phyloP scores from a whole-genome alignment of 371 early-diverging fungal species.

The Actinomucor elegans region DNA sequence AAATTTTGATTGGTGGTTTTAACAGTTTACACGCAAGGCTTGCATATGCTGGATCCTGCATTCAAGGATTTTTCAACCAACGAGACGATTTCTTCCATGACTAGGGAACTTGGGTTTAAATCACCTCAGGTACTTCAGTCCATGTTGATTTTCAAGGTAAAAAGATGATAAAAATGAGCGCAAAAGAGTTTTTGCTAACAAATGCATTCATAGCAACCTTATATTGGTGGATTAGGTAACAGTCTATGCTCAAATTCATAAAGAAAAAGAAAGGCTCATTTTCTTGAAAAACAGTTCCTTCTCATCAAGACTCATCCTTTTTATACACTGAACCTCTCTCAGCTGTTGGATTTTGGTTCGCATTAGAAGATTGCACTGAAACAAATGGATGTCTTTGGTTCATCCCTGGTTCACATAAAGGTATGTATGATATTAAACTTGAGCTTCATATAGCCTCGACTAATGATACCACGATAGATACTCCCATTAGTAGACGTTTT shows the following conservation, averaged over 20 bases:
- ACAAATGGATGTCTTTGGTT: constrained; percentile 89
- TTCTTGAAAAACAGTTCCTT: constrained; percentile 50
- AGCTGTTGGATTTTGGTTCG: constrained; percentile 92
- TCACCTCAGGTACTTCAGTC: constrained; percentile 84
- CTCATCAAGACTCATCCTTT: constrained; percentile 90
- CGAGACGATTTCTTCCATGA: constrained; percentile 53
- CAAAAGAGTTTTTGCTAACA: background rate
- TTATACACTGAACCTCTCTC: constrained; percentile 85
- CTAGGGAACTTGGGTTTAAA: constrained; percentile 62
- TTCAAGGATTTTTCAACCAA: constrained; percentile 68
- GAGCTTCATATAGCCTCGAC: too few species aligned
- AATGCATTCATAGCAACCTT: background rate
- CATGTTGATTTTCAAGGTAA: constrained; percentile 91
- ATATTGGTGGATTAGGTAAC: too few species aligned
- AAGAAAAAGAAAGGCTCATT: background rate
- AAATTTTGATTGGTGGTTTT: too few species aligned
- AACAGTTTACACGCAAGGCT: too few species aligned
- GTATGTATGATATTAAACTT: too few species aligned
- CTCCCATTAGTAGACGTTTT: constrained; percentile 74
- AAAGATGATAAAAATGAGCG: too few species aligned
- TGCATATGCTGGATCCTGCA: constrained; percentile 78
- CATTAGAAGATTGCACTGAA: constrained; percentile 89
- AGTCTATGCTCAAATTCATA: background rate
- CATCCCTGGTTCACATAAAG: constrained; percentile 85
- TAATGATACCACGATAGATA: too few species aligned